Evolutionary conservation across 139 green algal genomes (phyloP).

Genomic region (Chlamydomonas sphaeroides): DNA sequence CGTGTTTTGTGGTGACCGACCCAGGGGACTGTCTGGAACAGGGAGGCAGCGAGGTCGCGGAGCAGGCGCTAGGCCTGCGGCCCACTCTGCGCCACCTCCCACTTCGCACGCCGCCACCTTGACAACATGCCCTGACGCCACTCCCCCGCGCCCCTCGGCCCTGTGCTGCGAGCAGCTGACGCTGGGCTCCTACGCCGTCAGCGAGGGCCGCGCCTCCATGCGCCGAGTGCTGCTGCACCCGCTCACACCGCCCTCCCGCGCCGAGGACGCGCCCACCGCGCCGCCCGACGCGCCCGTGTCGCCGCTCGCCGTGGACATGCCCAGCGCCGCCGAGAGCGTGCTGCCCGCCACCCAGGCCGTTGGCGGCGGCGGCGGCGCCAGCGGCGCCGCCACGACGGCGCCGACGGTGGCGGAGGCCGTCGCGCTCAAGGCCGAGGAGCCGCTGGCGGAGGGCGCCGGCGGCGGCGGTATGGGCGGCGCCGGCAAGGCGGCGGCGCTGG

Average conservation of each 20-base stretch:
- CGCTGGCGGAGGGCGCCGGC: too few species aligned
- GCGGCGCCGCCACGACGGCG: background rate
- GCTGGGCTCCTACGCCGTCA: conserved; percentile 2
- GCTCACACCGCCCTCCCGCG: background rate
- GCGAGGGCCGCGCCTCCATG: conserved; percentile 15
- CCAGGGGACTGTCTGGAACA: too few species aligned
- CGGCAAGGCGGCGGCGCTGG: too few species aligned
- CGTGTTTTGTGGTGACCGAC: too few species aligned
- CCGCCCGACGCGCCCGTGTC: conserved; percentile 9
- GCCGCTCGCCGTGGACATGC: background rate
- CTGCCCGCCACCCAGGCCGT: too few species aligned
- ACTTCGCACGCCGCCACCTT: too few species aligned
- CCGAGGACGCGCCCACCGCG: conserved; percentile 1
- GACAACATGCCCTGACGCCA: background rate
- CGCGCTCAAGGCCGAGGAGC: too few species aligned
- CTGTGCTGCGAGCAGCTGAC: conserved; percentile 20
- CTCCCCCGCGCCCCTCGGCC: background rate
- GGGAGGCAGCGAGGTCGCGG: too few species aligned
- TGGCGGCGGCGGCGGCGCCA: background rate
- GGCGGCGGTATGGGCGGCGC: too few species aligned
- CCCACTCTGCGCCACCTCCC: too few species aligned
- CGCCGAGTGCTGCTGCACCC: conserved; percentile 4
- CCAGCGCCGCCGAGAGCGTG: too few species aligned
- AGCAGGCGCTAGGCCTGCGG: too few species aligned
- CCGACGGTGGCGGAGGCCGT: background rate